Evolutionary conservation across 148 eudicot genomes (phyloP).

Genomic region (Fagopyrum homotropicum): DNA sequence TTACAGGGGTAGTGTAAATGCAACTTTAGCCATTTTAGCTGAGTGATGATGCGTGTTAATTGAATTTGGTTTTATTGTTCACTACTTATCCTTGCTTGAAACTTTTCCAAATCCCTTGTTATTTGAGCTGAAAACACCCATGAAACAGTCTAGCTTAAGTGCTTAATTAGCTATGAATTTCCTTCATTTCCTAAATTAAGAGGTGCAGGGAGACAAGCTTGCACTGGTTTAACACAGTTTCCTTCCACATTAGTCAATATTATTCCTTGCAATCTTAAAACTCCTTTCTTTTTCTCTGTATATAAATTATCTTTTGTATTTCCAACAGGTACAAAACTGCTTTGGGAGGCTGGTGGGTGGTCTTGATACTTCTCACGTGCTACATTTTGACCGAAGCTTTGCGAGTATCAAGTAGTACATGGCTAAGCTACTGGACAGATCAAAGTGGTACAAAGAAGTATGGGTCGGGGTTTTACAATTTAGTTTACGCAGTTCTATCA

Average conservation of each 20-base stretch:
- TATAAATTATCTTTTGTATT: neutral
- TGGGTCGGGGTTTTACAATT: conserved; percentile 53
- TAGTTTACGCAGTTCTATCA: conserved; percentile 65
- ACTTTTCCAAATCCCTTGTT: neutral
- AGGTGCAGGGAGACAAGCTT: neutral
- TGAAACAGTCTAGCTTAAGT: neutral
- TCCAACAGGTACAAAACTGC: conserved; percentile 79
- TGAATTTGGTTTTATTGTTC: neutral
- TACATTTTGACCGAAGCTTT: conserved; percentile 62
- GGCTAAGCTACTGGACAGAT: conserved; percentile 93
- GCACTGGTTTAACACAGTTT: neutral
- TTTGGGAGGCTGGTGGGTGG: conserved; percentile 90
- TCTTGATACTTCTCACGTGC: conserved; percentile 63
- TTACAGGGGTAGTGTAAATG: neutral
- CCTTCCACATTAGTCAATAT: neutral
- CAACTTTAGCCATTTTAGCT: too few relatives aligned
- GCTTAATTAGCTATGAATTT: neutral
- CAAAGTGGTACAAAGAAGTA: conserved; percentile 40
- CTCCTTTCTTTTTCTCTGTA: neutral
- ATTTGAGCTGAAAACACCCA: neutral
- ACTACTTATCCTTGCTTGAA: neutral
- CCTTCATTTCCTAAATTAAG: neutral
- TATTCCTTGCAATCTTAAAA: neutral
- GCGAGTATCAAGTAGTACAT: conserved; percentile 79
- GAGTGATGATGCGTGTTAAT: neutral